Evolutionary conservation across 495 filamentous ascomycete species (phyloP).

Genomic region (Saxophila tyrrhenica): DNA sequence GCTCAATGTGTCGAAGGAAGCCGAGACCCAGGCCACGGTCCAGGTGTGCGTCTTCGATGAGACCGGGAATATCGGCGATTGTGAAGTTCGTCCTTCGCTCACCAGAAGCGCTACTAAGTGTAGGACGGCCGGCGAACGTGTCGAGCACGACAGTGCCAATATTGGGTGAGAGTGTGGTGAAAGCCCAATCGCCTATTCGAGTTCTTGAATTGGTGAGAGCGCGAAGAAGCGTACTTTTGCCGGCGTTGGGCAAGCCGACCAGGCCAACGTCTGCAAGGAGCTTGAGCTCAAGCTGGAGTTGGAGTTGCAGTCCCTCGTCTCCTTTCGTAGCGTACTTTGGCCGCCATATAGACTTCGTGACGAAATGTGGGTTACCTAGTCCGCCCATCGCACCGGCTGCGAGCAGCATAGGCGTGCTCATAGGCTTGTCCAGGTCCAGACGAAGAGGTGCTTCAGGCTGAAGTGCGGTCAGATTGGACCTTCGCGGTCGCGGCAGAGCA

Average conservation of each 20-base stretch:
- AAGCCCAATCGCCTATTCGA: constrained; percentile 88
- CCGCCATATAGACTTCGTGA: constrained; percentile 51
- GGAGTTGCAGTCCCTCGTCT: constrained; percentile 62
- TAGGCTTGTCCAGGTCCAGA: constrained; percentile 72
- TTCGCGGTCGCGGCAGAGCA: constrained; percentile 41
- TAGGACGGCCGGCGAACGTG: constrained; percentile 58
- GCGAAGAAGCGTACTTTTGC: constrained; percentile 85
- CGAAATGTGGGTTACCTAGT: constrained; percentile 86
- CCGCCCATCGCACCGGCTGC: constrained; percentile 81
- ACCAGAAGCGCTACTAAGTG: constrained; percentile 27
- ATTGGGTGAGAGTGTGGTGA: constrained; percentile 87
- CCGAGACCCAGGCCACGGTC: constrained; percentile 85
- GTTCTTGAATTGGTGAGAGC: constrained; percentile 76
- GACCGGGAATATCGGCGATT: constrained; percentile 88
- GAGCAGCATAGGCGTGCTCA: constrained; percentile 76
- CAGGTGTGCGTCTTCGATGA: constrained; percentile 81
- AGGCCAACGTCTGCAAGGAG: constrained; percentile 88
- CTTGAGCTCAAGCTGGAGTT: constrained; percentile 84
- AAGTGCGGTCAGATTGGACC: constrained; percentile 43
- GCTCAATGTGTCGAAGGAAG: constrained; percentile 88
- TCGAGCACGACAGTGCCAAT: constrained; percentile 93
- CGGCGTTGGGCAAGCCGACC: constrained; percentile 90
- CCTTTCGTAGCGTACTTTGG: constrained; percentile 86
- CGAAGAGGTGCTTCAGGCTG: constrained; percentile 62
- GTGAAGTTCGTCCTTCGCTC: constrained; percentile 65